These are phyloP conservation scores for Coemansia sp. DNA, from an alignment of 192 early-diverging fungal genomes.

Conservation along the genomic window DNA sequence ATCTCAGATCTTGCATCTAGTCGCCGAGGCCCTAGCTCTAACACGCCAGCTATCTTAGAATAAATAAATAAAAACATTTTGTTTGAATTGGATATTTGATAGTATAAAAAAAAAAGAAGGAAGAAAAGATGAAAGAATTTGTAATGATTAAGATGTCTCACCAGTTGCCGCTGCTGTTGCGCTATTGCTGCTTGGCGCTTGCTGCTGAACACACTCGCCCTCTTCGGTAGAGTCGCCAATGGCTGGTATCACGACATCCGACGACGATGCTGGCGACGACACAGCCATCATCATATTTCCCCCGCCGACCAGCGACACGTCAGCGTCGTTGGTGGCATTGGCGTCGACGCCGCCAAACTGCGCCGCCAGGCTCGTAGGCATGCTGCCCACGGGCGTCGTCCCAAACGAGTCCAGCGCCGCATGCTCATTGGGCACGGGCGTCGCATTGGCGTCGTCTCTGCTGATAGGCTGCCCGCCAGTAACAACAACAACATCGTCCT, in stretches of 20 bases:
- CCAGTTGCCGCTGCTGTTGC: not conserved
- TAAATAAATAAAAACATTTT: not conserved
- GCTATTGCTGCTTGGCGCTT: conserved; percentile 11
- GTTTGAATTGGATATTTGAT: not conserved
- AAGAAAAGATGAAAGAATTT: not conserved
- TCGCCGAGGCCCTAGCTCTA: conserved; percentile 19
- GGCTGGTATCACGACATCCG: not conserved
- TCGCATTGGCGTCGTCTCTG: conserved; percentile 48
- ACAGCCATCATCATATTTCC: conserved; percentile 18
- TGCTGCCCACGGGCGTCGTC: conserved; percentile 51
- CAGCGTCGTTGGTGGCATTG: conserved; percentile 23
- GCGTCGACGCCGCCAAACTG: not conserved
- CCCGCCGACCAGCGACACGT: conserved; percentile 28
- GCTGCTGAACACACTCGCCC: conserved; percentile 16
- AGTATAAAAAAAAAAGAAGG: not conserved
- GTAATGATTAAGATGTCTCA: not conserved
- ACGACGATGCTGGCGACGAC: conserved; percentile 29
- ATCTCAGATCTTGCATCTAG: conserved; percentile 26
- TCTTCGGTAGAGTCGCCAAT: conserved; percentile 5
- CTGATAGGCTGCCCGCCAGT: not conserved
- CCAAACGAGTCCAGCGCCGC: conserved; percentile 52
- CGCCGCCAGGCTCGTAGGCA: conserved; percentile 39
- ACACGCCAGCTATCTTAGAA: conserved; percentile 20
- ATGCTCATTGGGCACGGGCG: conserved; percentile 51
- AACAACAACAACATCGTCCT: not conserved